Base-by-base conservation (phyloP, 2,329 filamentous ascomycete species). In the Rosellinia necatrix region DNA sequence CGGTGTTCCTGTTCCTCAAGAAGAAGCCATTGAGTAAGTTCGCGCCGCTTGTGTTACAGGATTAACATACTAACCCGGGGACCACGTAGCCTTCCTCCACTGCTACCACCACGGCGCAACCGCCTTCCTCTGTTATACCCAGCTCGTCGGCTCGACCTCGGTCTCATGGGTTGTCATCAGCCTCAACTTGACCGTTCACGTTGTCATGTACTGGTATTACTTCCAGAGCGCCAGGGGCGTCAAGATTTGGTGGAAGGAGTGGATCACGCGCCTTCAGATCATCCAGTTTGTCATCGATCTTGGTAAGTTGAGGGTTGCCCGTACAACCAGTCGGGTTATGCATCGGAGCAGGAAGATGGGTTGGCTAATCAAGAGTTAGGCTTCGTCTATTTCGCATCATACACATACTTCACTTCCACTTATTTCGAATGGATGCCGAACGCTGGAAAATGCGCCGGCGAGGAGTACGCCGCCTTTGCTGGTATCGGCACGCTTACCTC, bases 121-220 rank as follows among this genome's bases (percentile, higher is more conserved):
- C 55, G 93, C 93, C 67, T 88, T 97, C 63, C 89, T 97, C 68
- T 97, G 93, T 89, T 97, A 96, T 82, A 96, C 92, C 53, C 93
- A 97, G 80, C 86, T 97, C 64, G 88, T 96, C 70, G 93, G 93
- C 66, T 85, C 90, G 71, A 97, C 93, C 41, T 84, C 93, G 38
- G 93, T 97, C 54, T 96, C 92, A 59, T 97, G 93, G 93, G 91
- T 96, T 53, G 87, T 89, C 61, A 97, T 97, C 73, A 88, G 86
- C 50, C 85, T 97, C 68, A 97, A 97, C 83, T 79, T 97, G 71
- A 86, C 85, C 62, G 93, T 97, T 52, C 93, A 97, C 78, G 93
- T 97, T 56, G 90, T 97, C 73, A 97, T 97, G 93, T 97, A 97
- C 88, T 97, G 92, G 92, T 97, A 97, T 87, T 97, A 97, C 85